Evolutionary conservation across 2,329 filamentous ascomycete species (phyloP).

Genomic region (Aspergillus sp.): DNA sequence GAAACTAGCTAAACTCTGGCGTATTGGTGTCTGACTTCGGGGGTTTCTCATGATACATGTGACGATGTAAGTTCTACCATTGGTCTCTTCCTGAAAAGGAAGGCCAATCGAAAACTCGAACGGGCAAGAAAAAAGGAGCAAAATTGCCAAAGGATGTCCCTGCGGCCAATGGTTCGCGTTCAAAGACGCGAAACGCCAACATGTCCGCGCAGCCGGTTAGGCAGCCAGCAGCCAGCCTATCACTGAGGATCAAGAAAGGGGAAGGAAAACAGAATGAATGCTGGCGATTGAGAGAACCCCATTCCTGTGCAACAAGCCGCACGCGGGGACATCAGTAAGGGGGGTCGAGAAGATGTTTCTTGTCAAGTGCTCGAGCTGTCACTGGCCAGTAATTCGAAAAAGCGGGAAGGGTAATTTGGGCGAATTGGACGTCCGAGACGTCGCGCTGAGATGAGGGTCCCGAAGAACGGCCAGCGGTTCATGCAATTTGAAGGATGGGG

Average conservation of each 20-base stretch:
- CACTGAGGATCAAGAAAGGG: background rate
- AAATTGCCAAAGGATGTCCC: background rate
- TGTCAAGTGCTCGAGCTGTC: background rate
- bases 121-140: background rate
- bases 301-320: conserved; percentile 30
- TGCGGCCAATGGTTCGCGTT: background rate
- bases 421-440: background rate
- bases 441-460: background rate
- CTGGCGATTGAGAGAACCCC: conserved; percentile 7
- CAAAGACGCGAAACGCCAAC: background rate
- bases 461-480: conserved; percentile 16
- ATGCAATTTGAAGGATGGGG: conserved; percentile 18
- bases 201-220: background rate
- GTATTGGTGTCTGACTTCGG: conserved; percentile 5
- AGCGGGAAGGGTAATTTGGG: background rate
- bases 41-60: conserved; percentile 13
- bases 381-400: background rate
- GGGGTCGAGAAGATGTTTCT: conserved; percentile 18
- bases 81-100: conserved; percentile 1
- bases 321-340: conserved; percentile 33
- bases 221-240: background rate
- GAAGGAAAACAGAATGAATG: background rate
- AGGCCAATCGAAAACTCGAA: conserved; percentile 1
- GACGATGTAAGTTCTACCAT: conserved; percentile 9
- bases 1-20: background rate